Evolutionary conservation across 1,284 basidiomycete species (phyloP), one percentile per base, ranked within the genome.

Genomic region (Cutaneotrichosporon spelunceum): DNA sequence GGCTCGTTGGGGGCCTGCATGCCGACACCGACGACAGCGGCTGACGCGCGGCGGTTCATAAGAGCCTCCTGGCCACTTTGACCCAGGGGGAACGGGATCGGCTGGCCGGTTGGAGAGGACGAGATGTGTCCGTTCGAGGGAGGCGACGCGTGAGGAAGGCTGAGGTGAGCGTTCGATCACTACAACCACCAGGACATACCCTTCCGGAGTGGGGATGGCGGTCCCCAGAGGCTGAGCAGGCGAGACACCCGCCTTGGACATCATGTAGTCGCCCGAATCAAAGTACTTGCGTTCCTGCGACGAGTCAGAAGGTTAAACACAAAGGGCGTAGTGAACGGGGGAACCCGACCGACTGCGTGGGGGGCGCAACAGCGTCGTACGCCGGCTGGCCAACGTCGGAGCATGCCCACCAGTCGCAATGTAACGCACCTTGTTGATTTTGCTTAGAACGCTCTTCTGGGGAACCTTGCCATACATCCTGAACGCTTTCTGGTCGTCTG

Each of bases 251-350:
- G 93, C 94, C 80, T 97, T 96, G 59, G 91, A 93, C 70, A 97
- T 84, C 56, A 93, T 93, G 75, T 97, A 97, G 79, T 97, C 93
- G 66, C 94, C 94, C 63, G 94, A 97, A 80, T 97, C 93, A 78
- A 97, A 97, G 82, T 92, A 97, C 79, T 96, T 96, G 74, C 93
- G 90, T 78, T 96, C 93, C 91, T 96, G 72, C 26, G 60, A 65
- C 9, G 27, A 24, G 52, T 53, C 52, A 53, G 52, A 53, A 50
- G 48, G 1, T 48, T 48, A 24, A 48, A 48, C 45, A 48, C 45
- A 48, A 26, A 27, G 48, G 27, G 48, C 27, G 48, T 27, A 50
- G 26, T 56, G 26, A 29, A 13, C 24, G 48, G 21, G 33, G 45
- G 65, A 54, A 58, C 47, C n/a, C 34, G 53, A 60, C 56, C 45